A percentile compares a stretch with the other conserved stretches of the same genome.
These are phyloP conservation scores for Cercospora sesami DNA, from an alignment of 2,329 filamentous ascomycete genomes.

Conservation along the genomic window DNA sequence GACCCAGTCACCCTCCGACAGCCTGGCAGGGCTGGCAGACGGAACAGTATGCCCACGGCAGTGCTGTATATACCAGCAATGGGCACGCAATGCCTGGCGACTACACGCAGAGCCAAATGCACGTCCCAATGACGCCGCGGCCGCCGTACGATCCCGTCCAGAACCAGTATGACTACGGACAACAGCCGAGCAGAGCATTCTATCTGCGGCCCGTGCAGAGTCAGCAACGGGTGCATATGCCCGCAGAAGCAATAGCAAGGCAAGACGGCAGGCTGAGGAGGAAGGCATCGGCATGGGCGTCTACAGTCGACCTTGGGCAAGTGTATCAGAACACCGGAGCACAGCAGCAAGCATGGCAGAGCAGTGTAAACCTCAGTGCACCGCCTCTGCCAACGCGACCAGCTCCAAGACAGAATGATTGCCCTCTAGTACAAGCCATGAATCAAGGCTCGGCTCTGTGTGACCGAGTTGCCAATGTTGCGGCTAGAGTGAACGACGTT, in stretches of 20 bases:
- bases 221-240: conserved; percentile 18
- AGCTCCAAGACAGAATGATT: conserved; percentile 17
- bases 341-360: conserved; percentile 21
- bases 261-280: conserved; percentile 17
- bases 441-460: conserved; percentile 50
- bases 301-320: conserved; percentile 18
- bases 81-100: conserved; percentile 1
- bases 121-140: conserved; percentile 17
- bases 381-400: conserved; percentile 10
- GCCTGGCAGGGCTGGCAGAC: background rate
- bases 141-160: conserved; percentile 23
- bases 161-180: conserved; percentile 13
- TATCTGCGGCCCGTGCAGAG: conserved; percentile 19
- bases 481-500: conserved; percentile 63
- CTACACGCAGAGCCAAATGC: background rate
- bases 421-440: conserved; percentile 31
- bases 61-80: conserved; percentile 10
- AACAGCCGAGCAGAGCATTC: conserved; percentile 16
- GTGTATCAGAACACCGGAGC: background rate
- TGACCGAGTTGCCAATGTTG: conserved; percentile 62
- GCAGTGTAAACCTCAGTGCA: conserved; percentile 17
- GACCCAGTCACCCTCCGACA: background rate
- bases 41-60: conserved; percentile 9
- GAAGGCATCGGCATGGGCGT: conserved; percentile 22
- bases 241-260: conserved; percentile 5